phyloP scores from a whole-genome alignment of 106 monocot species.

The Phalaenopsis aphrodite region DNA sequence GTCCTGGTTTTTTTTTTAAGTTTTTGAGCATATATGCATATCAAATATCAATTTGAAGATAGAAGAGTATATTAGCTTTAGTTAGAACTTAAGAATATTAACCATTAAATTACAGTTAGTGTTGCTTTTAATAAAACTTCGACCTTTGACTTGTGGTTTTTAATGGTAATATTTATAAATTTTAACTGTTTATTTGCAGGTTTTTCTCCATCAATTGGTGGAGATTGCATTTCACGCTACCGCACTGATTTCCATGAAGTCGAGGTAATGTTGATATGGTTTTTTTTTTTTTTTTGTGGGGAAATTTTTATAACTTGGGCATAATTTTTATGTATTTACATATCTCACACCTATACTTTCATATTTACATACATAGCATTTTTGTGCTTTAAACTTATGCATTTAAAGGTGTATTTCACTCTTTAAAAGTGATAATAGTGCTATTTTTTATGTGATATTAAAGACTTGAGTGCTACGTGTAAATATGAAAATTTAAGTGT shows the following conservation, averaged over 20 bases:
- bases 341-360: no score
- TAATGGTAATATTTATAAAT: neutral
- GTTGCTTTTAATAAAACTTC: neutral
- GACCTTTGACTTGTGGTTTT: neutral
- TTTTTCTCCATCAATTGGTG: slow-evolving; percentile 37
- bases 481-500: no score
- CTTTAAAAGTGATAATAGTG: no score
- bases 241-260: slow-evolving; percentile 93
- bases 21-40: neutral
- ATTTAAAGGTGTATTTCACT: no score
- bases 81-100: neutral
- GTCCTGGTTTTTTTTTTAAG: neutral
- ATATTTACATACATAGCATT: no score
- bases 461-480: no score
- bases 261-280: slow-evolving; percentile 33
- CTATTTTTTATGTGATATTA: no score
- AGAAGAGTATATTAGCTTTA: neutral
- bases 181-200: slow-evolving; percentile 25
- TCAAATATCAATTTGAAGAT: neutral
- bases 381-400: no score
- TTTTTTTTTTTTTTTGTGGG: no score
- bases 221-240: slow-evolving; percentile 77
- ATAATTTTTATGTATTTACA: no score
- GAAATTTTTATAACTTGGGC: no score
- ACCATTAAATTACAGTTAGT: neutral